These are phyloP conservation scores for Pyrenochaeta sp. DNA, from an alignment of 2,329 filamentous ascomycete species.

Conservation along the genomic window DNA sequence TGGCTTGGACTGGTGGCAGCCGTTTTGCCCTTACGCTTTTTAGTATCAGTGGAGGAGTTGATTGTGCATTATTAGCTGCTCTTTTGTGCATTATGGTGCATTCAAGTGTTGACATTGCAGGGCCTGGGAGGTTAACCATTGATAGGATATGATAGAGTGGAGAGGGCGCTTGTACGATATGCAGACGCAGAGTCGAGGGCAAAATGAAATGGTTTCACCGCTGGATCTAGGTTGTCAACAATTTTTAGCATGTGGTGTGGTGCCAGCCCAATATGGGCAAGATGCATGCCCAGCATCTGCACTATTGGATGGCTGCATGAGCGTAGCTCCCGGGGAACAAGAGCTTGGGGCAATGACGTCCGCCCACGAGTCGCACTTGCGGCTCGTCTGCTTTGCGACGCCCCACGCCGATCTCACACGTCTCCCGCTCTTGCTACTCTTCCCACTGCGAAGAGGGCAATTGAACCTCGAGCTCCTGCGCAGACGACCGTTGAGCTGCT, in stretches of 20 bases:
- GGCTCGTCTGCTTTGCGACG: constrained; percentile 30
- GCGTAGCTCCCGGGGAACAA: background rate
- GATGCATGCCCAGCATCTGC: constrained; percentile 12
- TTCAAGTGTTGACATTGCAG: constrained; percentile 22
- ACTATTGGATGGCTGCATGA: constrained; percentile 8
- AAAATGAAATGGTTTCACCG: constrained; percentile 10
- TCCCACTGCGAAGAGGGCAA: constrained; percentile 26
- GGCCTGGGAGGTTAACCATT: constrained; percentile 25
- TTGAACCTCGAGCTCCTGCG: constrained; percentile 25
- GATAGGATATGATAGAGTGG: constrained; percentile 21
- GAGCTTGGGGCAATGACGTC: constrained; percentile 35
- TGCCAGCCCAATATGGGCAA: constrained; percentile 12
- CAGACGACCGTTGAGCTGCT: constrained; percentile 10
- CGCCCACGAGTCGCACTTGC: constrained; percentile 23
- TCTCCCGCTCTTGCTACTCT: constrained; percentile 22
- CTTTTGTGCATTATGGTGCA: constrained; percentile 32
- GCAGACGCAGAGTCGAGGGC: constrained; percentile 8
- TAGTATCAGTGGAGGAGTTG: constrained; percentile 47
- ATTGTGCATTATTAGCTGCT: constrained; percentile 31
- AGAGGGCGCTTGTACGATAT: constrained; percentile 30
- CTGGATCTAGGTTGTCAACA: constrained; percentile 7
- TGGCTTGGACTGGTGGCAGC: constrained; percentile 42
- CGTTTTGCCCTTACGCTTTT: constrained; percentile 31
- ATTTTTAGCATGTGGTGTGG: constrained; percentile 14
- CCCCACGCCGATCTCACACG: constrained; percentile 32